Evolutionary conservation across 2,329 filamentous ascomycete genomes (phyloP), one percentile per base, ranked within the genome.

Genomic region (Pseudogymnoascus verrucosus): DNA sequence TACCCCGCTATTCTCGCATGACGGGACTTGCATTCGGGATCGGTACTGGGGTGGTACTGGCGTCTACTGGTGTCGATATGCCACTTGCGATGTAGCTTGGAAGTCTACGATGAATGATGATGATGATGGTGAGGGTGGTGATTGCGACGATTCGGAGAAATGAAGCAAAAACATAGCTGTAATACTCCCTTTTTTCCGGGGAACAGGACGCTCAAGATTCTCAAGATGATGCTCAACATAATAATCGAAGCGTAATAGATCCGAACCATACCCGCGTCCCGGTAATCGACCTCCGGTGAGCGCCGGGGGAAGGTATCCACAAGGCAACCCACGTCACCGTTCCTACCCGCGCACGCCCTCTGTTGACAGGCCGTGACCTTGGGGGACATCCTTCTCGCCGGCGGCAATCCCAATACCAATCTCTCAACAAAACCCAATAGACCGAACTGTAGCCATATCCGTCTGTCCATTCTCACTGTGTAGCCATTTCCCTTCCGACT

Each of bases 41-140:
- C 47, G 47, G 51, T 57, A 57, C 51, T 57, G 51, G 51, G 51
- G n/a, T 57, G 51, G 51, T 57, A 57, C 51, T 57, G 51, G 6
- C 51, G 51, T 12, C 51, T 11, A 57, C 51, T 57, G 26, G 26
- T 57, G n/a, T 34, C 51, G 1, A 19, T 34, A n/a, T 57, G 51
- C 51, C n/a, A 5, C 4, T 4, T 6, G 4, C 3, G 28, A 57
- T 16, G 51, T 57, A 57, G 19, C 51, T 6, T 57, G n/a, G 8
- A 57, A 57, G 51, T 57, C 51, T 10, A 57, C 3, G 5, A 19
- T 40, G 2, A 16, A 57, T 57, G 28, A 57, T 14, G 28, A 34
- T 11, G 47, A 8, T 31, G 28, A 31, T 28, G 26, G 26, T 28
- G 23, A 23, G 21, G 7, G 26, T 23, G 42, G 5, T 44, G 40